phyloP scores from a whole-genome alignment of 345 rosid genomes.

The Arabis hirsuta region DNA sequence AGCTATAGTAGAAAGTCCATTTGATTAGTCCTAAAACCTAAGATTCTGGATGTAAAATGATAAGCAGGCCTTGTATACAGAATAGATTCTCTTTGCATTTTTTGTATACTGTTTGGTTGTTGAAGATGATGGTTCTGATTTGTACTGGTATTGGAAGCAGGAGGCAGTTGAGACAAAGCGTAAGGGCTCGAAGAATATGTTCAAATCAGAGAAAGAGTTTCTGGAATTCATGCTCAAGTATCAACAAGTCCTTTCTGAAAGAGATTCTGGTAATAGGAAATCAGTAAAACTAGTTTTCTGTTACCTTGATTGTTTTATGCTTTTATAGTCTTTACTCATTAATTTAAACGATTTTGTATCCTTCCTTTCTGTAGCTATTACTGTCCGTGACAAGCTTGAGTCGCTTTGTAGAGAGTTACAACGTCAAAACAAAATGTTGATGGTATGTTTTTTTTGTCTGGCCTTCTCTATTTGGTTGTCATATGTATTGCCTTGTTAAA shows the following conservation, averaged over 20 bases:
- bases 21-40: not conserved
- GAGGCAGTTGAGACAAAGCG: slow-evolving; percentile 71
- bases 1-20: not conserved
- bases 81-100: not conserved
- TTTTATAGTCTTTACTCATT: not conserved
- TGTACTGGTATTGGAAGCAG: slow-evolving; percentile 44
- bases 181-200: slow-evolving; percentile 64
- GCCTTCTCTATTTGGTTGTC: slow-evolving; percentile 4
- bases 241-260: slow-evolving; percentile 88
- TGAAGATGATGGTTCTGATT: slow-evolving; percentile 21
- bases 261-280: slow-evolving; percentile 68
- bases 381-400: slow-evolving; percentile 89
- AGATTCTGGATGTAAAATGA: slow-evolving; percentile 8
- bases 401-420: slow-evolving; percentile 92
- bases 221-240: slow-evolving; percentile 82
- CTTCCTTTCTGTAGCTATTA: slow-evolving; percentile 56
- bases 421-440: slow-evolving; percentile 89
- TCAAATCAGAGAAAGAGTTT: slow-evolving; percentile 83
- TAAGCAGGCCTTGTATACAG: not conserved
- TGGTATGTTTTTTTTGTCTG: slow-evolving; percentile 53
- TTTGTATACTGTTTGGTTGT: not conserved
- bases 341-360: not conserved
- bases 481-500: not conserved
- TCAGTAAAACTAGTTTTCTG: not conserved
- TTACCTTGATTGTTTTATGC: slow-evolving; percentile 5